Base-by-base conservation (phyloP, 2,329 filamentous ascomycete genomes). In the Verticillium isaacii region DNA sequence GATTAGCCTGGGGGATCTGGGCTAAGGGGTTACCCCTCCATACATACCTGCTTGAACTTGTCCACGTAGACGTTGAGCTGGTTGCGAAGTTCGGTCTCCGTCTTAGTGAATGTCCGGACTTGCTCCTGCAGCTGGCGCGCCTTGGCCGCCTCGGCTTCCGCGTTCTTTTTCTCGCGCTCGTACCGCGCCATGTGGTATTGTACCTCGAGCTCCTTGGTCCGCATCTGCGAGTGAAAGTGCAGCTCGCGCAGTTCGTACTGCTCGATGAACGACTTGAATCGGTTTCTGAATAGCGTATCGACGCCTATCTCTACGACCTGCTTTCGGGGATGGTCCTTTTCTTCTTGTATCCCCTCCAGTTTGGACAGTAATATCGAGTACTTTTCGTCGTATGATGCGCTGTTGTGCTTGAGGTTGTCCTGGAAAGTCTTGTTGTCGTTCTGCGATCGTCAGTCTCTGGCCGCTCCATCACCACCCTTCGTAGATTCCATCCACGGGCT, bases 61-160 rank as follows among this genome's bases (percentile, higher is more conserved):
- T 99, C 95, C 32, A 97, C 94, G 71, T 99, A 99, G 69, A 97
- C 94, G 74, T 97, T 98, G 69, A 99, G 87, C 77, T 99, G 95
- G 70, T 92, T 96, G 63, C 95, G 84, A 61, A 99, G 83, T 76
- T 98, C 94, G 17, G 91, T 90, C 77, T 99, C 95, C 11, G 94
- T 98, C 76, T 97, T 95, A 39, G 93, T 95, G 74, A 98, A 97
- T 2, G 93, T 96, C 67, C 93, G 92, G 29, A 98, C 93, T 77
- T 99, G 95, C 39, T 88, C 84, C 68, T 95, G 97, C 59, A 99
- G 83, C 66, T 94, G 91, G 65, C 93, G 89, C 62, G 92, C 91
- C 69, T 93, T 90, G 61, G 83, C 84, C 25, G 88, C 81, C 77
- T 99, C 95, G 58, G 84, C 83, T 68, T 98, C 94, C 63, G 94